Base-by-base conservation (phyloP, 2,329 filamentous ascomycete genomes). In the Ceratocystis variospora region DNA sequence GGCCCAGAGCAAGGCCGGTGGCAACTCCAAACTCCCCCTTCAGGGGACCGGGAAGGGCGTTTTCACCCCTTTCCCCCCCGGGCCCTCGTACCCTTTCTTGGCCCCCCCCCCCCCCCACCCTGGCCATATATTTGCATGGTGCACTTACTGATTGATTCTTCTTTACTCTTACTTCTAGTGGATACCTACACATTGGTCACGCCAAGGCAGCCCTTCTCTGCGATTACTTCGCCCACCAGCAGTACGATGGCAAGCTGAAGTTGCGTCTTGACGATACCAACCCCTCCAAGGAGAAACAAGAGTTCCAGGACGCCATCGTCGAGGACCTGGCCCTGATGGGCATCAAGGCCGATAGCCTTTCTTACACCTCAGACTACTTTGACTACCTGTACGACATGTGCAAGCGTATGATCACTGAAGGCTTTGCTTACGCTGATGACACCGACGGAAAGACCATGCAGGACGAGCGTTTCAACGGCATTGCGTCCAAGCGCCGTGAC, bases 251-350 rank as follows among this genome's bases (percentile, higher is more conserved):
- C 72, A 95, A 88, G 72, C 81, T 99, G 71, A 86, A 95, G 68
- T 84, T 97, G 62, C 89, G 94, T 68, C 94, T 99, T 73, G 94
- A 99, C 74, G 94, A 99, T 74, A 99, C 94, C 66, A 99, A 99
- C 77, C 94, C 94, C 6, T 87, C 88, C 68, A 97, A 97, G 76
- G 94, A 99, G 81, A 96, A 96, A 79, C 86, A 93, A 75, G 94
- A 97, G 78, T 99, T 87, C 75, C 87, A 97, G 75, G 91, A 97
- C 76, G 83, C 91, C 4, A 99, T 99, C 69, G 80, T 96, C 48
- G 88, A 96, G 78, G 94, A 99, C 76, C 83, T 96, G 63, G 85
- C 86, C 62, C 82, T 97, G 64, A 90, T 99, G 82, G 93, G 92
- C 37, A 89, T 99, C 76, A 89, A 88, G 77, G 89, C 92, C 25